Evolutionary conservation across 148 eudicot species (phyloP).

Genomic region (Polygonum maritimum): DNA sequence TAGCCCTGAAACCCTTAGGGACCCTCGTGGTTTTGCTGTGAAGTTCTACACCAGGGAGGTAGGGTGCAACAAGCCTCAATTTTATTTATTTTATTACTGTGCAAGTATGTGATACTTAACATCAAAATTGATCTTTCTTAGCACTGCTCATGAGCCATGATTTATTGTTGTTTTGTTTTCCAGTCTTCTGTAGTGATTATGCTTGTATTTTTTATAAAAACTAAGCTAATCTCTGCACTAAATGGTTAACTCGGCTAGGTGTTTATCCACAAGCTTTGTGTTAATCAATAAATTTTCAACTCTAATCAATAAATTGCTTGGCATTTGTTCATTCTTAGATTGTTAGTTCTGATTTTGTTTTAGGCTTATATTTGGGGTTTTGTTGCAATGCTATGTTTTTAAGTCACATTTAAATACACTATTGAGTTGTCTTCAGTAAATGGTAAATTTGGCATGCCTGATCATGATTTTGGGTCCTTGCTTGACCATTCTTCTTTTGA

Average conservation of each 20-base stretch:
- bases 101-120: not conserved
- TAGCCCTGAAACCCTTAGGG: slow-evolving; percentile 91
- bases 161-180: not conserved
- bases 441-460: not conserved
- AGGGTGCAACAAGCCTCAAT: not conserved
- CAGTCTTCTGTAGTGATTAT: not conserved
- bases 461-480: not conserved
- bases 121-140: not conserved
- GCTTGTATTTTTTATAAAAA: not conserved
- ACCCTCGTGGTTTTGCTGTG: slow-evolving; percentile 94
- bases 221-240: not conserved
- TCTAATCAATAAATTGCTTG: not conserved
- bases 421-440: not conserved
- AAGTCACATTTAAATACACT: not conserved
- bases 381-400: not conserved
- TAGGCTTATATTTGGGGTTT: not conserved
- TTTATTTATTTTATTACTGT: not conserved
- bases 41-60: slow-evolving; percentile 98
- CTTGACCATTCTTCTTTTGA: not conserved
- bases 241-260: not conserved
- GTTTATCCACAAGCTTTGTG: not conserved
- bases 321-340: not conserved
- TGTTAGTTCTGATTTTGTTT: not conserved
- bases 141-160: not conserved
- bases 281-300: not conserved